Evolutionary conservation across 2,329 filamentous ascomycete genomes (phyloP).

Genomic region (Penicillium decumbens): DNA sequence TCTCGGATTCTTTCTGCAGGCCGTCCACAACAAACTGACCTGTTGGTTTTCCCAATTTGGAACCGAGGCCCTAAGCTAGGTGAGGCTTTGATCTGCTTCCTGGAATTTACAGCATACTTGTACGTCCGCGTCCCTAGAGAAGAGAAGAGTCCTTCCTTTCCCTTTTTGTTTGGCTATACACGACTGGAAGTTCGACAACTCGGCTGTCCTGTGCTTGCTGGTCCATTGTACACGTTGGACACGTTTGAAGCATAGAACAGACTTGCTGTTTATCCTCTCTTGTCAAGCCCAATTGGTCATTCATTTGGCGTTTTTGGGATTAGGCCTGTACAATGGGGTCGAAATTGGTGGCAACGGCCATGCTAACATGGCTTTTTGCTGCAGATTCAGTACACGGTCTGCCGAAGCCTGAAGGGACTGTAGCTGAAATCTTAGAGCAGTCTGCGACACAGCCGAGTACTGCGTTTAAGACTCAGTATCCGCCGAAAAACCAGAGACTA

Average conservation of each 20-base stretch:
- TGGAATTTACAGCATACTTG: conserved; percentile 18
- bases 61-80: conserved; percentile 2
- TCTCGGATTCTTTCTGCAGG: conserved; percentile 12
- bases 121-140: conserved; percentile 8
- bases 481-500: conserved; percentile 30
- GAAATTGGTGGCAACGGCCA: conserved; percentile 24
- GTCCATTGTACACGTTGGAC: conserved; percentile 7
- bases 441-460: conserved; percentile 15
- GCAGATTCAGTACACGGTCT: conserved; percentile 26
- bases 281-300: background rate
- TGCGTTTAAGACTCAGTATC: conserved; percentile 35
- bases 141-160: background rate
- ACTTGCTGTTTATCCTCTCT: background rate
- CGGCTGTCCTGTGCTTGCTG: conserved; percentile 5
- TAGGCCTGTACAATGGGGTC: conserved; percentile 2
- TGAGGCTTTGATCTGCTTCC: background rate
- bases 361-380: conserved; percentile 37
- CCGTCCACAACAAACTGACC: conserved; percentile 16
- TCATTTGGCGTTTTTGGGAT: background rate
- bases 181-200: conserved; percentile 1
- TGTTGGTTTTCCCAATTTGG: conserved; percentile 6
- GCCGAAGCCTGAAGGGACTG: conserved; percentile 18
- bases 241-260: conserved; percentile 7
- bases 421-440: conserved; percentile 8
- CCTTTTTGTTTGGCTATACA: background rate